A percentile compares a stretch with the other conserved stretches of the same genome.
These are phyloP conservation scores for Fusarium sp. DNA, from an alignment of 2,329 filamentous ascomycete species.

Conservation along the genomic window DNA sequence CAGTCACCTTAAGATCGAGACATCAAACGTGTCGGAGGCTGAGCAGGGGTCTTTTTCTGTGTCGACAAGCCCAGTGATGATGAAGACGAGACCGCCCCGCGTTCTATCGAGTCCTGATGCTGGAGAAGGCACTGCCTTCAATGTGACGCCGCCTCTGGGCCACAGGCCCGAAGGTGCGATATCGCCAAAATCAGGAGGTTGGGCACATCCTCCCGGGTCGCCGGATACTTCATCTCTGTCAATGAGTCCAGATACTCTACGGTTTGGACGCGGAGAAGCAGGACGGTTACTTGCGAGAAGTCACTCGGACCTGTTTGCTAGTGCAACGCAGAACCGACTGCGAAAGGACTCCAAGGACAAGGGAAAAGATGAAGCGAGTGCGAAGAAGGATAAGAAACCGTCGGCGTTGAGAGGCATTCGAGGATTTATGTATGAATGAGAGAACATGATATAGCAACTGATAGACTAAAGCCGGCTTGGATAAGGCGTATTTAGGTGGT, in stretches of 20 bases:
- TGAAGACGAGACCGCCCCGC: constrained; percentile 54
- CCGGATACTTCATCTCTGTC: constrained; percentile 51
- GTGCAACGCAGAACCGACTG: constrained; percentile 61
- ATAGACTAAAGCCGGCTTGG: background rate
- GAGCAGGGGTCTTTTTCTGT: constrained; percentile 54
- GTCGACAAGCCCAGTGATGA: constrained; percentile 55
- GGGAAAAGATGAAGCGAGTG: constrained; percentile 54
- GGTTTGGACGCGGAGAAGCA: constrained; percentile 61
- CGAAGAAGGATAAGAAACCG: constrained; percentile 54
- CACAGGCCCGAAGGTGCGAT: constrained; percentile 47
- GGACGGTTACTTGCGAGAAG: constrained; percentile 35
- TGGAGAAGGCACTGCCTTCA: constrained; percentile 57
- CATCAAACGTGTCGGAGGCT: constrained; percentile 37
- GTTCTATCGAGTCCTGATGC: constrained; percentile 60
- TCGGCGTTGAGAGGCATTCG: constrained; percentile 57
- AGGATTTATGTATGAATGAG: constrained; percentile 52
- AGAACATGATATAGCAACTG: background rate
- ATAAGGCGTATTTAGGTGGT: background rate
- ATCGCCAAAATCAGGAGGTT: constrained; percentile 48
- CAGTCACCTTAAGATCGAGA: constrained; percentile 39
- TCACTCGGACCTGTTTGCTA: constrained; percentile 49
- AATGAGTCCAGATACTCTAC: constrained; percentile 56
- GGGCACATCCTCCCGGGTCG: constrained; percentile 53
- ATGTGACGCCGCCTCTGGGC: constrained; percentile 58
- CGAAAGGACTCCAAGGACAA: constrained; percentile 64